Evolutionary conservation across 2,329 filamentous ascomycete genomes (phyloP).

Genomic region (Fusarium dimerum): DNA sequence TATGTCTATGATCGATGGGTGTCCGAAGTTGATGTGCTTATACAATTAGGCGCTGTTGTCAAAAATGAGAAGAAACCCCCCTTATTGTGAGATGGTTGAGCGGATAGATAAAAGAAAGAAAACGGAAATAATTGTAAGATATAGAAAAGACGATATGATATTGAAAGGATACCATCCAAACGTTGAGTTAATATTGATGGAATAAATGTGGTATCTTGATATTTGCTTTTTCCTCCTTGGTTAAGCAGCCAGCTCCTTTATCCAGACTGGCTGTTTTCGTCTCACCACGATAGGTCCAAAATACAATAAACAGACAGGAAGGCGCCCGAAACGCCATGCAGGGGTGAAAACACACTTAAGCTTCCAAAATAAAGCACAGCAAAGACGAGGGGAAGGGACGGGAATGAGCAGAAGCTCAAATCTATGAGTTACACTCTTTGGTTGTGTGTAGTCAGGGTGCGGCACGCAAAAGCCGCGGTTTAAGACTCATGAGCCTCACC

Average conservation of each 20-base stretch:
- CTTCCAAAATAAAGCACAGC: constrained; percentile 11
- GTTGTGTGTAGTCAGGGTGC: no score
- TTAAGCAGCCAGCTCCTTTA: constrained; percentile 1
- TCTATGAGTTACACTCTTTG: no score
- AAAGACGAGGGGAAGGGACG: neutral
- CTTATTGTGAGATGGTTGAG: neutral
- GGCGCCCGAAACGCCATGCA: constrained; percentile 22
- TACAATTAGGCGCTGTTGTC: neutral
- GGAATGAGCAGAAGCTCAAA: neutral
- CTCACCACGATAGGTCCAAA: neutral
- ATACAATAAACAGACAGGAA: neutral
- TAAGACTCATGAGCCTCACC: neutral
- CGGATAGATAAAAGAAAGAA: constrained; percentile 5
- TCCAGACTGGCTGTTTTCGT: neutral
- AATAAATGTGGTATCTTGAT: constrained; percentile 21
- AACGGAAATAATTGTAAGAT: neutral
- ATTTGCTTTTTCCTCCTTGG: constrained; percentile 15
- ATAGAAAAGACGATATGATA: neutral
- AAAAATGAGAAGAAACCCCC: neutral
- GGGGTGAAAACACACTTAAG: constrained; percentile 18
- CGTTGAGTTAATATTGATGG: neutral
- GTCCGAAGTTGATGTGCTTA: no score
- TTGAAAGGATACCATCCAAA: no score
- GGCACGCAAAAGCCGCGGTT: neutral
- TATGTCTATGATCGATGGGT: no score